Evolutionary conservation across 352 stramenopile species (phyloP).

Genomic region (Stephanocyclus meneghinianus): DNA sequence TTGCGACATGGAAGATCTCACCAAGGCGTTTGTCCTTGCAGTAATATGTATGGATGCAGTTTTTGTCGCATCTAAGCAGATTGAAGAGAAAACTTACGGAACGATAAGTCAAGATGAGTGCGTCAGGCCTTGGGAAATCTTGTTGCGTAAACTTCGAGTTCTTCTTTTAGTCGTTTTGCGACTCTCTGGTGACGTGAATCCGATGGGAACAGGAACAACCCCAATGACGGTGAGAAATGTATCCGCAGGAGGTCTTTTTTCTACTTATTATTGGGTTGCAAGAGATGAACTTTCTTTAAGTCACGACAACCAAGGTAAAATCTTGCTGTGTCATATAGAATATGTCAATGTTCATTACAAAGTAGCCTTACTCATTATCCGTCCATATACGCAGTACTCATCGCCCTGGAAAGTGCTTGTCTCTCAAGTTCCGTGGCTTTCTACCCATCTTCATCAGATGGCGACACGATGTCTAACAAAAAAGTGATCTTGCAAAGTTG

Average conservation of each 20-base stretch:
- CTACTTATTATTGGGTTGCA: constrained; percentile 71
- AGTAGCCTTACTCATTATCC: not conserved
- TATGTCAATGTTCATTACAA: not conserved
- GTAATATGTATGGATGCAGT: constrained; percentile 65
- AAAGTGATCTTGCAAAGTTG: constrained; percentile 43
- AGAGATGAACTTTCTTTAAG: constrained; percentile 71
- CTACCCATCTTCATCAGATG: constrained; percentile 61
- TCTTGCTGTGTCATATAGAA: not conserved
- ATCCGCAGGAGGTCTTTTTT: constrained; percentile 62
- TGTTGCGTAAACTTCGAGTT: constrained; percentile 72
- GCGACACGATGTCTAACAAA: constrained; percentile 42
- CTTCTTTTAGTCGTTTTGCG: constrained; percentile 69
- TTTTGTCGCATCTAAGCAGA: constrained; percentile 51
- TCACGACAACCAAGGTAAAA: constrained; percentile 52
- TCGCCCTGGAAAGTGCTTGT: constrained; percentile 68
- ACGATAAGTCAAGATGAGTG: constrained; percentile 44
- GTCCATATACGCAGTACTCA: constrained; percentile 1
- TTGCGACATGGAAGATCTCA: constrained; percentile 63
- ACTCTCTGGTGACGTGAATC: constrained; percentile 55
- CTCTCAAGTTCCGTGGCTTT: constrained; percentile 59
- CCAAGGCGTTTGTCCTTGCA: constrained; percentile 71
- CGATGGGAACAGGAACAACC: constrained; percentile 43
- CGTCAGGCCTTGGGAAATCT: constrained; percentile 56
- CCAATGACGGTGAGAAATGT: constrained; percentile 69
- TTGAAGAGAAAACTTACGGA: constrained; percentile 74